Conservation (phyloP, 805 yeast genomes). For the Tetrapisispora phaffii region DNA sequence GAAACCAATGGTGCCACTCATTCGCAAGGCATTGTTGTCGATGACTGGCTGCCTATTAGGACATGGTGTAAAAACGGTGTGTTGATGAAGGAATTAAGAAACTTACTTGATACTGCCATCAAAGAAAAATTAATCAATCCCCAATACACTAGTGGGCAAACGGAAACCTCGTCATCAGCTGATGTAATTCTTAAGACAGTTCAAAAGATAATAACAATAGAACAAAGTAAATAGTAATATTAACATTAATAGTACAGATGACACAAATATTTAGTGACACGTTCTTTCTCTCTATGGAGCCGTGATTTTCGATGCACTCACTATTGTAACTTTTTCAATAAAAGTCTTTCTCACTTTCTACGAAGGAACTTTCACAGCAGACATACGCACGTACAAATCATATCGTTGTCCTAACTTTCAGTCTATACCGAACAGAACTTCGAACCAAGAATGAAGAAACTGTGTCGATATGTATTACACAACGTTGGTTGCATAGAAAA, state of each 20-base stretch:
- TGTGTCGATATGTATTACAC: no score
- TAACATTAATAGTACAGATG: background rate
- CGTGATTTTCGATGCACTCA: no score
- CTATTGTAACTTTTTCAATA: no score
- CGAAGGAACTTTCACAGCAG: no score
- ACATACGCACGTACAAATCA: no score
- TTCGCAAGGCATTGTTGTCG: conserved; percentile 78
- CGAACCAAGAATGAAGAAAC: no score
- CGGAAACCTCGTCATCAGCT: conserved; percentile 9
- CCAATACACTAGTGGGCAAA: conserved; percentile 13
- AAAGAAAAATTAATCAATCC: conserved; percentile 51
- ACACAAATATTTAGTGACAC: no score
- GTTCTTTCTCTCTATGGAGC: no score
- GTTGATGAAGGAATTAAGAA: conserved; percentile 58
- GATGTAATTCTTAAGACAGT: conserved; percentile 34
- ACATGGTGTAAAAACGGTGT: conserved; percentile 96
- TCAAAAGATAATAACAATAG: conserved; percentile 29
- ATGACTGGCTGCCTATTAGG: conserved; percentile 79
- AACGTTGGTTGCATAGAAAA: no score
- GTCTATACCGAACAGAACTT: no score
- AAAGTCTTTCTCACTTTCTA: no score
- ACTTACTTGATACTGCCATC: conserved; percentile 56
- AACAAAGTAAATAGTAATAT: conserved; percentile 2
- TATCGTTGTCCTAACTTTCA: no score
- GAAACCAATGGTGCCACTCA: conserved; percentile 41